Evolutionary conservation across 2,329 filamentous ascomycete species (phyloP), one percentile per base, ranked within the genome.

Genomic region (Bretziella fagacearum): DNA sequence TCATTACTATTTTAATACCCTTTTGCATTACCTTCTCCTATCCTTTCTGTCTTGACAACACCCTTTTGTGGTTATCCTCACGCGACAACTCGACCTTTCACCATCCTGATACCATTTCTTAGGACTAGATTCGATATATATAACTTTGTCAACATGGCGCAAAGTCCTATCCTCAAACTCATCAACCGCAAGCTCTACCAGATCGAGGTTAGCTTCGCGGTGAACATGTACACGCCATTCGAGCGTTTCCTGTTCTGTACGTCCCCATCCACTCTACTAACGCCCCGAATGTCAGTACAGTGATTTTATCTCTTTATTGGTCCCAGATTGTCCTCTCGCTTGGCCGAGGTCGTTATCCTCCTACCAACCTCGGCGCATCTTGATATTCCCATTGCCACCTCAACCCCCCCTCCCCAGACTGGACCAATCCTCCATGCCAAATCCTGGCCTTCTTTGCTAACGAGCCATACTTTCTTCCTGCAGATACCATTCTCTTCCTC

Each of bases 191-290:
- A 98, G 73, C 79, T 87, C 62, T 95, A 96, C 70, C 91, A 96
- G 69, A 86, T 96, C 61, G 91, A 98, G 67, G 89, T 96, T 62
- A 95, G 89, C 10, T 91, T 93, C 64, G 81, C 83, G 52, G 74
- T 96, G 22, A 96, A 98, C 71, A 96, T 98, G 83, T 81, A 95
- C 56, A 95, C 87, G 30, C 82, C 86, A 1, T 86, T 82, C 45
- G 91, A 98, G 69, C 94, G 94, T 63, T 89, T 94, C 65, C 80
- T 94, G 57, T 93, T 96, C 66, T 96, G 91, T 96, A 73, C 49
- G 85, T 64, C 4, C 10, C 36, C 13, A 33, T 33, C 4, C 30
- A n/a, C 30, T 15, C 37, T 25, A 20, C 37, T 5, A n/a, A 23
- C 13, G n/a, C 3, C 18, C 23, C 18, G n/a, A 4, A 11, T 32